Evolutionary conservation across 1,284 basidiomycete species (phyloP), one percentile per base, ranked within the genome.

Genomic region (Peniophora sp.): DNA sequence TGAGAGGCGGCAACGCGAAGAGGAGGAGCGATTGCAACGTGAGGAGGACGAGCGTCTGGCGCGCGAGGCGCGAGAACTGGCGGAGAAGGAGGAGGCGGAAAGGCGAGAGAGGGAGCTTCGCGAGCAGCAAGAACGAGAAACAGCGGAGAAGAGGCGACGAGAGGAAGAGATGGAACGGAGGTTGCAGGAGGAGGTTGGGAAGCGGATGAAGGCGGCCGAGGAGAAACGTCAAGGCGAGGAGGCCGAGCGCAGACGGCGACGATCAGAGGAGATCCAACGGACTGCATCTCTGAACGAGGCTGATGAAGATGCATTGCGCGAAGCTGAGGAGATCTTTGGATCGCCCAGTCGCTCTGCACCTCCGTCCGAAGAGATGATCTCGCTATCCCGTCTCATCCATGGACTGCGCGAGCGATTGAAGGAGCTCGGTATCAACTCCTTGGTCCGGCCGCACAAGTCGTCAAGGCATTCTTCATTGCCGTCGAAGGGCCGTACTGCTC

Each of bases 371-470:
- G 62, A 67, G 22, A 44, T 63, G 48, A 54, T 53, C 24, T 59
- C 63, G 36, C 55, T 71, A 5, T 64, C 64, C 52, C 49, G 52
- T 6, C 60, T 56, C 32, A 64, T 70, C 27, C 57, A 59, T 27
- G 55, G 52, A 3, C 62, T 87, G 24, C 72, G 83, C 51, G 82
- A 74, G 58, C 71, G 76, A n/a, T 67, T 89, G 27, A 74, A 74
- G 45, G 76, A 79, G 6, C 70, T 89, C 52, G 75, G 72, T 52
- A 76, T 88, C 52, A 77, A 79, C 52, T 76, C 78, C 47, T 61
- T 74, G 14, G 74, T 76, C 17, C 69, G 70, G 20, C 76, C 81
- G 18, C 62, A 63, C 12, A 57, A 64, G n/a, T 67, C 70, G n/a
- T 69, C 72, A 24, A 20, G 37, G n/a, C 15, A n/a, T 41, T 53